Base-by-base conservation (phyloP, 192 early-diverging fungal genomes). In the Rhizophagus prolifer region DNA sequence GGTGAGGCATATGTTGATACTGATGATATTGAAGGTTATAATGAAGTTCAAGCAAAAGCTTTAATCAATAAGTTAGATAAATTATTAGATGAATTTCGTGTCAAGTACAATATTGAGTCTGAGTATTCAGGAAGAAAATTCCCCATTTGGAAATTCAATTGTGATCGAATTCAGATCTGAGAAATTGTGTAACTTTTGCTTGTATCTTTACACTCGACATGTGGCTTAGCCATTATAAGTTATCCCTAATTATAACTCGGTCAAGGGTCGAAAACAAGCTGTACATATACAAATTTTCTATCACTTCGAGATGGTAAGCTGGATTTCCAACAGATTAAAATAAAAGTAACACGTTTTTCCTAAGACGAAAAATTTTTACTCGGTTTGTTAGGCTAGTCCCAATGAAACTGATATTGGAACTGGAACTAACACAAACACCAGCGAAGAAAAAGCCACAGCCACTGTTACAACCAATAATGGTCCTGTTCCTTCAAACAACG, bases 1-100 rank as follows among this genome's bases (percentile, higher is more conserved):
- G 82, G 82, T 31, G n/a, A 28, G 21, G 64, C 14, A 12, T 66
- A 66, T n/a, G 64, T 66, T 66, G 28, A 36, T 19, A 66, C 9
- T 16, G 64, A 66, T 66, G 26, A 28, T 28, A 9, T 66, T 36
- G 64, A 66, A 19, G 34, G 8, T n/a, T 66, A 66, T 36, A n/a
- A 66, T 12, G 64, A 66, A 66, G 26, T 14, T 28, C 28, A 66
- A 3, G 2, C 64, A 14, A 1, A 54, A 54, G 50, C 7, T 54
- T 54, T 54, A 54, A 6, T 54, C 16, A 54, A 16, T 21, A 54
- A 54, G 16, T 54, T 54, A n/a, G 19, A 54, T 19, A 54, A 14
- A 6, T 21, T 54, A 54, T 16, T 54, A 54, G 50, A 54, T 21
- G 16, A 21, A 19, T 54, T 54, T 54, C 50, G 50, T 54, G 50